These are phyloP conservation scores for Fusarium agapanthi DNA, from an alignment of 2,329 filamentous ascomycete genomes.

Conservation along the genomic window DNA sequence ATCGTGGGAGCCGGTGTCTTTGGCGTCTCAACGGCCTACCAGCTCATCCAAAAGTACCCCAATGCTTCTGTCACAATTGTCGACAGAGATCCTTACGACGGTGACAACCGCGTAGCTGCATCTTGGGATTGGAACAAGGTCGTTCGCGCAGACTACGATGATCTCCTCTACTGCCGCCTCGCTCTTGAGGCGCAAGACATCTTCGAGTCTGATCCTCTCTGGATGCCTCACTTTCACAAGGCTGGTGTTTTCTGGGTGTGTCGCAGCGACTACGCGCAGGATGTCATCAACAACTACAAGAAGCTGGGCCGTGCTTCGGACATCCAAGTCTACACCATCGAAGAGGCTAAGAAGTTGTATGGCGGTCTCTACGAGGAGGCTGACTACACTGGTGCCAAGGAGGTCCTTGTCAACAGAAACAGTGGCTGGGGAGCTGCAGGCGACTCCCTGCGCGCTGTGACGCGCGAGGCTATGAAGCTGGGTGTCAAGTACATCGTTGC, in stretches of 20 bases:
- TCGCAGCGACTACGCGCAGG: slow-evolving; percentile 58
- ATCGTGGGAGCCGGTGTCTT: slow-evolving; percentile 74
- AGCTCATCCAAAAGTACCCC: slow-evolving; percentile 62
- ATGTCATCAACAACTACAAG: slow-evolving; percentile 63
- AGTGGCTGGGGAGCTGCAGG: slow-evolving; percentile 73
- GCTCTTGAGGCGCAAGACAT: slow-evolving; percentile 72
- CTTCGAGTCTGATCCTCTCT: slow-evolving; percentile 66
- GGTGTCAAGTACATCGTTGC: slow-evolving; percentile 68
- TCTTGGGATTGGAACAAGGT: slow-evolving; percentile 65
- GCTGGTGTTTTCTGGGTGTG: slow-evolving; percentile 68
- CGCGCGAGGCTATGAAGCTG: slow-evolving; percentile 58
- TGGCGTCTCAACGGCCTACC: slow-evolving; percentile 71
- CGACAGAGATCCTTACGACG: slow-evolving; percentile 63
- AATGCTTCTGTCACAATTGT: slow-evolving; percentile 63
- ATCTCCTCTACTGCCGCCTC: slow-evolving; percentile 69
- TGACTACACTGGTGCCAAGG: slow-evolving; percentile 66
- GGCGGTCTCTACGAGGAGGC: slow-evolving; percentile 67
- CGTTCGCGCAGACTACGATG: slow-evolving; percentile 47
- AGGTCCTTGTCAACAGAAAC: slow-evolving; percentile 68
- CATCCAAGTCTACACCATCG: slow-evolving; percentile 55
- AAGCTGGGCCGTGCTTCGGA: slow-evolving; percentile 52
- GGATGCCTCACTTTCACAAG: slow-evolving; percentile 65
- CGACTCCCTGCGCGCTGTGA: slow-evolving; percentile 64
- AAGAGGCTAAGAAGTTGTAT: slow-evolving; percentile 60
- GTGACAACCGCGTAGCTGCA: slow-evolving; percentile 61